Evolutionary conservation across 2,329 filamentous ascomycete genomes (phyloP).

Genomic region (Penicillium italicum): DNA sequence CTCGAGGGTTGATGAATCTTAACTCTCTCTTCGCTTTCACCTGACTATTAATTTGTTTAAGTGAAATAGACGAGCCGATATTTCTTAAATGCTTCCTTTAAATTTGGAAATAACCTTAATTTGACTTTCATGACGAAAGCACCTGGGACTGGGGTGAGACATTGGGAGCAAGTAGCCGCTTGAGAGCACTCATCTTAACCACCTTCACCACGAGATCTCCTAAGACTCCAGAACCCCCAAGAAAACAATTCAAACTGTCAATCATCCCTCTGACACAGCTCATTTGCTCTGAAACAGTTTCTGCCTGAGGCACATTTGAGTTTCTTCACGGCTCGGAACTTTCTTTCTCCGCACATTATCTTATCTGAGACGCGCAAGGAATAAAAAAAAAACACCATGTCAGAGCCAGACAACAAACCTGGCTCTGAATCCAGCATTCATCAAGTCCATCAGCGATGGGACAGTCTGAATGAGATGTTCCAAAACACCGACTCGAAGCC

Average conservation of each 20-base stretch:
- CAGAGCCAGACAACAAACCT: not conserved
- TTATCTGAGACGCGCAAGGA: not conserved
- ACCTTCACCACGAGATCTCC: not conserved
- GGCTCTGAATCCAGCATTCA: not conserved
- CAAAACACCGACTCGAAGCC: not conserved
- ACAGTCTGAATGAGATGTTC: slow-evolving; percentile 3
- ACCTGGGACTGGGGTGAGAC: no score
- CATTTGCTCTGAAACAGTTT: not conserved
- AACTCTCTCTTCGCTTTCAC: not conserved
- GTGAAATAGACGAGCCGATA: not conserved
- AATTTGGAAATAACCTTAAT: not conserved
- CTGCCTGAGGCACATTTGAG: not conserved
- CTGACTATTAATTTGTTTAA: not conserved
- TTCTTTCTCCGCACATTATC: not conserved
- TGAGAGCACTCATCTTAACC: not conserved
- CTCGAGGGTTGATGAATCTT: not conserved
- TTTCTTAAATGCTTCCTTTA: not conserved
- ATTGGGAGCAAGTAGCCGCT: not conserved
- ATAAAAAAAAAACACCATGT: slow-evolving; percentile 3
- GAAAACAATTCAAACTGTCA: not conserved
- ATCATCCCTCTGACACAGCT: not conserved
- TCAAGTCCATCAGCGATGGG: slow-evolving; percentile 4
- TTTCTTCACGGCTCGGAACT: slow-evolving; percentile 3
- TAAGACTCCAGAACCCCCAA: not conserved
- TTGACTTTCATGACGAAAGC: not conserved